Conservation (phyloP, 169 alveolate species). For the Plasmodium inui region DNA sequence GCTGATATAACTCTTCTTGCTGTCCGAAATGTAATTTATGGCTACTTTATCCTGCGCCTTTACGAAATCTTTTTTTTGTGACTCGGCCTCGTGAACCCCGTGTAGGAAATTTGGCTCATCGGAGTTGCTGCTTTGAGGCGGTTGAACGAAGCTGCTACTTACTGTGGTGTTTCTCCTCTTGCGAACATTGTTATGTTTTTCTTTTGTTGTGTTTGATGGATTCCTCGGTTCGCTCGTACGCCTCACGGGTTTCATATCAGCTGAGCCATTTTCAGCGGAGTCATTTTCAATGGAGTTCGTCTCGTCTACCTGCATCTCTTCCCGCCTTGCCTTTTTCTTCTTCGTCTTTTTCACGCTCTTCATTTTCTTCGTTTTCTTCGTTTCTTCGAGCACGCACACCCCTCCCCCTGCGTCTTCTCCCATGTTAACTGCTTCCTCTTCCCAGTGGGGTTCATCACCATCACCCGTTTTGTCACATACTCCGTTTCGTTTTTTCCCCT, state of each 20-base stretch:
- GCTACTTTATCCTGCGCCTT: background rate
- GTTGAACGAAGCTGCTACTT: background rate
- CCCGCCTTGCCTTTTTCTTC: background rate
- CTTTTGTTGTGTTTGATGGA: background rate
- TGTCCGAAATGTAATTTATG: slow-evolving; percentile 18
- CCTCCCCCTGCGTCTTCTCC: background rate
- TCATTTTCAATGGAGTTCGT: background rate
- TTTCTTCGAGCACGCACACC: background rate
- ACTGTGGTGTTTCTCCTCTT: background rate
- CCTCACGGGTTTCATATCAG: no score
- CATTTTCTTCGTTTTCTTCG: background rate
- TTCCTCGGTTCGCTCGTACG: background rate
- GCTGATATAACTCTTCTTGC: slow-evolving; percentile 29
- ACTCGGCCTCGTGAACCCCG: background rate
- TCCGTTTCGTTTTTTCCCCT: background rate
- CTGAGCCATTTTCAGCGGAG: background rate
- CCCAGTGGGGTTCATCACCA: background rate
- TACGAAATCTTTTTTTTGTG: background rate
- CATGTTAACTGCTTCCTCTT: background rate
- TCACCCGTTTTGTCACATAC: background rate
- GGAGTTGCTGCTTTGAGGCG: background rate
- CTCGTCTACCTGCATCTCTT: background rate
- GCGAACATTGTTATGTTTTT: background rate
- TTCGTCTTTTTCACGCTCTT: background rate
- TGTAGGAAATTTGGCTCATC: background rate